A percentile compares a stretch with the other conserved stretches of the same genome.
These are phyloP conservation scores for Beauveria bassiana DNA, from an alignment of 2,329 filamentous ascomycete species.

Conservation along the genomic window DNA sequence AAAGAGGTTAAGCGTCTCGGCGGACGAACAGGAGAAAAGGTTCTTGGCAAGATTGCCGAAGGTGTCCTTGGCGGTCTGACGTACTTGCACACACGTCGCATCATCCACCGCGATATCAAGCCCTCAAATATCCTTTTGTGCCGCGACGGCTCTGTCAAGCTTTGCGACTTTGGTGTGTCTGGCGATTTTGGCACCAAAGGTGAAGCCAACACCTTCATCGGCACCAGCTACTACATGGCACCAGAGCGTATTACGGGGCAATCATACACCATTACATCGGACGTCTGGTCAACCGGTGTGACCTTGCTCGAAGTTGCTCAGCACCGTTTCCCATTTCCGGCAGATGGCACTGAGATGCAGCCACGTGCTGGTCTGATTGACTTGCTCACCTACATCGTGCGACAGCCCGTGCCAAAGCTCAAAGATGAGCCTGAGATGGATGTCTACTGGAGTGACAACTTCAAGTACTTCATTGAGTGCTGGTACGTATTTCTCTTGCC, in stretches of 20 bases:
- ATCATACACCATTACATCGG: conserved; percentile 95
- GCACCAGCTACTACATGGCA: conserved; percentile 98
- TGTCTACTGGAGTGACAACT: conserved; percentile 92
- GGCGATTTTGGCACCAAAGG: conserved; percentile 98
- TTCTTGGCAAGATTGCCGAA: conserved; percentile 92
- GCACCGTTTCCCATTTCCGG: conserved; percentile 95
- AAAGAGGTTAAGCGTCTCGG: conserved; percentile 94
- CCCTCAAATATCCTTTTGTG: conserved; percentile 94
- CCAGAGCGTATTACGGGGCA: conserved; percentile 96
- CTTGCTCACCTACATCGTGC: conserved; percentile 92
- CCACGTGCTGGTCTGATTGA: conserved; percentile 90
- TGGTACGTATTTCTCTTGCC: conserved; percentile 58
- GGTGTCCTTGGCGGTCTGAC: conserved; percentile 89
- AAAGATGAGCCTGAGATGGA: conserved; percentile 88
- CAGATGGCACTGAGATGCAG: conserved; percentile 92
- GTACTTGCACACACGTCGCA: conserved; percentile 90
- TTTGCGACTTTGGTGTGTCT: conserved; percentile 96
- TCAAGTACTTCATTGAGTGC: conserved; percentile 99
- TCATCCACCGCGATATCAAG: conserved; percentile 98
- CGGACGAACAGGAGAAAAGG: conserved; percentile 92
- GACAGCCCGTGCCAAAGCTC: conserved; percentile 87
- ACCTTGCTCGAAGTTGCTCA: conserved; percentile 98
- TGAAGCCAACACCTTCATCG: conserved; percentile 97
- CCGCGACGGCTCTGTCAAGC: conserved; percentile 86
- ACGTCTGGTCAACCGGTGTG: conserved; percentile 96